Conservation (phyloP, 139 green algal species). For the Chlorella sp. region DNA sequence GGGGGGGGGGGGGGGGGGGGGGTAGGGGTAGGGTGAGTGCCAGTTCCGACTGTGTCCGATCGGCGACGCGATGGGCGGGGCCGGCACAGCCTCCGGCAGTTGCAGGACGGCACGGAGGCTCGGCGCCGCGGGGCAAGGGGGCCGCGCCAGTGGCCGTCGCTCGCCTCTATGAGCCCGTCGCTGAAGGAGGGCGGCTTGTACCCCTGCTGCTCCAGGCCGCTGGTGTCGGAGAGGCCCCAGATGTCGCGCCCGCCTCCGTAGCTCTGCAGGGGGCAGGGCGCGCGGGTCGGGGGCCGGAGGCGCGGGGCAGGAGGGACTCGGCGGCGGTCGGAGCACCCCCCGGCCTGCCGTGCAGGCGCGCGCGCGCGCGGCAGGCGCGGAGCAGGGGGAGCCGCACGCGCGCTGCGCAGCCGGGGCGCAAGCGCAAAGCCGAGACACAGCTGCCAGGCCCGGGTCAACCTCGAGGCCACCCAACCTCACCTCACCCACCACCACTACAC, state of each 20-base stretch:
- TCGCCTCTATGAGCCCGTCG: slow-evolving; percentile 79
- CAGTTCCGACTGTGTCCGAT: not conserved
- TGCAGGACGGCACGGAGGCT: no score
- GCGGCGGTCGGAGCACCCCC: no score
- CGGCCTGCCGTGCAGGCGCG: no score
- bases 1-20: not conserved
- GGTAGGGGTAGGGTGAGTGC: not conserved
- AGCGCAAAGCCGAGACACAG: no score
- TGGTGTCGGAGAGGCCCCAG: slow-evolving; percentile 59
- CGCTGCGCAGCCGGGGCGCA: not conserved
- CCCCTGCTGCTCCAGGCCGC: slow-evolving; percentile 6
- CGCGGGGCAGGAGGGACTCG: no score
- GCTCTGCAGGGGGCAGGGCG: slow-evolving; percentile 36
- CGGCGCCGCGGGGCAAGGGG: no score
- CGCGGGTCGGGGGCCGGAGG: no score
- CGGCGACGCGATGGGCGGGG: not conserved
- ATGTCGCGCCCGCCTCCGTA: slow-evolving; percentile 84
- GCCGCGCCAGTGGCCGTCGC: no score
- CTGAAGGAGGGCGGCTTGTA: slow-evolving; percentile 54
- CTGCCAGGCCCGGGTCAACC: no score
- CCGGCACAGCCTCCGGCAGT: not conserved
- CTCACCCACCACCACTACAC: slow-evolving; percentile 58
- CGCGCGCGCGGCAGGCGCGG: slow-evolving; percentile 76
- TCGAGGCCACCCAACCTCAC: not conserved
- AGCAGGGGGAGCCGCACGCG: slow-evolving; percentile 5